Base-by-base conservation (phyloP, 1,139 yeast genomes). In the Protomyces macrosporus region DNA sequence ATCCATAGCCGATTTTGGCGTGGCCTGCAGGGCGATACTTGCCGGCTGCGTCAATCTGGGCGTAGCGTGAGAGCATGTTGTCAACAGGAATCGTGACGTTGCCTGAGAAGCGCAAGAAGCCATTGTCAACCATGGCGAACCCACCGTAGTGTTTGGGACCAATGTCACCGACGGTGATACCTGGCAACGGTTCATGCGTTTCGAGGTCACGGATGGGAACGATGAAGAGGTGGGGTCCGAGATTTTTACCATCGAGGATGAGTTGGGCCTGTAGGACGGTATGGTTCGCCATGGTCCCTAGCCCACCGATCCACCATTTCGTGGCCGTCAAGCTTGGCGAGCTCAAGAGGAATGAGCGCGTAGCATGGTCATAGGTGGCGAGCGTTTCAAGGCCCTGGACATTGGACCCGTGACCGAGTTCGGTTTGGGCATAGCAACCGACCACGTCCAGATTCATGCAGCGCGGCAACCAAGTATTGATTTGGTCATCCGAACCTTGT, bases 281-380 rank as follows among this genome's bases (percentile, higher is more conserved):
- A 76, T 90, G 97, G 59, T 93, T 88, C 7, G 97, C 87, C 37
- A 96, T 86, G 74, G 89, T 96, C 6, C 97, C 97, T 62, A 97
- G 97, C 72, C 97, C 97, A 63, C 97, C 97, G 72, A 90, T 90
- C 97, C 97, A 90, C 97, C 97, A 90, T 77, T 90, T 90, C 66
- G 97, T 88, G 50, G 97, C 96, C 63, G 93, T 90, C 67, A 88
- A 77, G 73, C 89, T 89, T 5, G 97, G 97, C 35, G 97, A 90
- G 74, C 88, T 84, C 69, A 90, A 84, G 65, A 82, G 75, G 70
- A 90, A 88, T 67, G 85, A 83, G 71, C 88, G 90, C 37, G 80
- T 80, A 34, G 76, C 78, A 55, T 79, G 78, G 73, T 89, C 88
- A 74, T 81, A 90, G 58, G 88, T 86, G 32, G 97, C 96, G 37